phyloP scores from a whole-genome alignment of 1,139 yeast species.

The Scheffersomyces stambukii region DNA sequence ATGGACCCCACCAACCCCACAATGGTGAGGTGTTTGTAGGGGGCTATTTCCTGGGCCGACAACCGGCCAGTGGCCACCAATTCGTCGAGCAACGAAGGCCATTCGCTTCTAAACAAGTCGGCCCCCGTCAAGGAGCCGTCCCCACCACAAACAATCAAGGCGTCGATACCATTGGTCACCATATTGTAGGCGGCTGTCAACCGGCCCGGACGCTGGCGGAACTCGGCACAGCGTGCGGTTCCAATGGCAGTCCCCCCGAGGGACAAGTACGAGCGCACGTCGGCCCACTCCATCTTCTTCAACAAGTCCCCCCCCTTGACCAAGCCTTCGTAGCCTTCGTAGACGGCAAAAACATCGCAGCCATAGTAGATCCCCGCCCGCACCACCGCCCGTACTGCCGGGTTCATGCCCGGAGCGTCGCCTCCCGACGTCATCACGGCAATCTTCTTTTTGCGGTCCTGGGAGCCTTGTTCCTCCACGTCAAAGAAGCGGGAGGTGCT shows the following conservation, averaged over 20 bases:
- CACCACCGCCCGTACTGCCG: slow-evolving; percentile 90
- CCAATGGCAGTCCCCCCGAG: slow-evolving; percentile 96
- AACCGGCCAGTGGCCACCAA: slow-evolving; percentile 52
- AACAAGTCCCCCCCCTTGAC: slow-evolving; percentile 80
- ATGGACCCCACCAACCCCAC: slow-evolving; percentile 96
- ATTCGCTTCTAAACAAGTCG: slow-evolving; percentile 85
- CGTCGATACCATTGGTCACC: slow-evolving; percentile 88
- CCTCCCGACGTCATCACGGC: slow-evolving; percentile 99
- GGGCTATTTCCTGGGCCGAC: slow-evolving; percentile 51
- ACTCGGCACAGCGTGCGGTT: slow-evolving; percentile 87
- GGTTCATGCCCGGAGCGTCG: slow-evolving; percentile 98
- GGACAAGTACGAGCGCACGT: slow-evolving; percentile 87
- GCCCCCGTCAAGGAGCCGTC: slow-evolving; percentile 98
- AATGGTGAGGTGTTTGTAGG: slow-evolving; percentile 73
- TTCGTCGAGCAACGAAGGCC: slow-evolving; percentile 84
- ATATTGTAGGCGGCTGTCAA: slow-evolving; percentile 77
- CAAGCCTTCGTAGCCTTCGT: slow-evolving; percentile 94
- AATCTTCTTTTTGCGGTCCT: slow-evolving; percentile 47
- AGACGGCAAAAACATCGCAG: slow-evolving; percentile 92
- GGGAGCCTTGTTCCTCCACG: slow-evolving; percentile 12
- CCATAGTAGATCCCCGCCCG: slow-evolving; percentile 83
- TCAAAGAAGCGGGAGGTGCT: not conserved
- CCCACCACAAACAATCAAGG: slow-evolving; percentile 97
- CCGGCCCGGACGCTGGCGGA: slow-evolving; percentile 82
- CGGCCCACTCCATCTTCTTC: slow-evolving; percentile 82